Evolutionary conservation across 129 eudicot genomes (phyloP).

Genomic region (Heracleum sosnowskyi): DNA sequence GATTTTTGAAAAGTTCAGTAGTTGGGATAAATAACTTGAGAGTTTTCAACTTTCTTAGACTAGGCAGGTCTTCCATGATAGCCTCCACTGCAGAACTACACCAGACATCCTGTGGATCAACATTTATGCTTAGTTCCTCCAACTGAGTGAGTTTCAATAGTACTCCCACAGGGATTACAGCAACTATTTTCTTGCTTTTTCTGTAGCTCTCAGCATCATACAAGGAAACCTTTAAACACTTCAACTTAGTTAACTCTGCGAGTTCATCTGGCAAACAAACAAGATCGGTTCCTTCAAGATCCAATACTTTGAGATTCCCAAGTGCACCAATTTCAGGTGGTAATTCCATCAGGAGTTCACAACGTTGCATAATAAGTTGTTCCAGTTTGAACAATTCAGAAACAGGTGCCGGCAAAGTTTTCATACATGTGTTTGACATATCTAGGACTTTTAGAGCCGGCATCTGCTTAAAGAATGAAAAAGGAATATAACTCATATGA

Average conservation of each 20-base stretch:
- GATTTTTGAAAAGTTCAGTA: slow-evolving; percentile 17
- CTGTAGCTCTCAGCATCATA: slow-evolving; percentile 18
- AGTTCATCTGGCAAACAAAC: slow-evolving; percentile 12
- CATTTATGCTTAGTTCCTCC: slow-evolving; percentile 29
- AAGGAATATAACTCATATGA: slow-evolving; percentile 11
- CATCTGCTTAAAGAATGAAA: slow-evolving; percentile 21
- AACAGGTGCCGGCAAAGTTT: background rate
- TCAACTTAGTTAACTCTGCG: slow-evolving; percentile 5
- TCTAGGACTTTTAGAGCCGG: slow-evolving; percentile 15
- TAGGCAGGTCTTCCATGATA: slow-evolving; percentile 18
- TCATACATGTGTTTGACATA: background rate
- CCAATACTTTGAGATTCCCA: slow-evolving; percentile 5
- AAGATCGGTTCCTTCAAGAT: slow-evolving; percentile 20
- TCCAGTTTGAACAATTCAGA: background rate
- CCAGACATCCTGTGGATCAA: slow-evolving; percentile 23
- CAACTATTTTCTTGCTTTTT: slow-evolving; percentile 8
- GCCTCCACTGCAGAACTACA: slow-evolving; percentile 27
- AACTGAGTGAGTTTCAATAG: slow-evolving; percentile 24
- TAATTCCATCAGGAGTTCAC: background rate
- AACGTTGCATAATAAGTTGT: background rate
- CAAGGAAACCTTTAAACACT: slow-evolving; percentile 27
- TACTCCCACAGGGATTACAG: slow-evolving; percentile 16
- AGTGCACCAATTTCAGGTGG: background rate
- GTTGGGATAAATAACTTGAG: slow-evolving; percentile 28
- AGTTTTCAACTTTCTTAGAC: slow-evolving; percentile 16